Conservation (phyloP, 768 basidiomycete genomes). For the Exidia glandulosa region DNA sequence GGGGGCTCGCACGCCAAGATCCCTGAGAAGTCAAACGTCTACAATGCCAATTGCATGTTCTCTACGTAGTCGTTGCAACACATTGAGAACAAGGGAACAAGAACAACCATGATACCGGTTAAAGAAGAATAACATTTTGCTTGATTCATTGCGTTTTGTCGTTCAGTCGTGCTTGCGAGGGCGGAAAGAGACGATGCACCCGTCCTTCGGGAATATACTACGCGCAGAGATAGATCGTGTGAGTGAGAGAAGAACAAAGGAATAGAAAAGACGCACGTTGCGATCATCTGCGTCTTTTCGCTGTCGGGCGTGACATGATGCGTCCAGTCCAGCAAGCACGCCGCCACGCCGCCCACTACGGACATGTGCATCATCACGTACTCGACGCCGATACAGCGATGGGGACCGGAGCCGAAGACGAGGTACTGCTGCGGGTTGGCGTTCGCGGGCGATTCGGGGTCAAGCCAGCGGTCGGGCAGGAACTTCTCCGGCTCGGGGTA, state of each 20-base stretch:
- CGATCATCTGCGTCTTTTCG: slow-evolving; percentile 83
- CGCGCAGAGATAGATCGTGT: too few species aligned
- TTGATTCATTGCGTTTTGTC: not conserved
- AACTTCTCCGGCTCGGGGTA: slow-evolving; percentile 82
- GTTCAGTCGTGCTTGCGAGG: slow-evolving; percentile 33
- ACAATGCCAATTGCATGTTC: too few species aligned
- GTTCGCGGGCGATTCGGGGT: slow-evolving; percentile 66
- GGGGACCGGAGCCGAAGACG: slow-evolving; percentile 89
- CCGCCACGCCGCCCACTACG: slow-evolving; percentile 74
- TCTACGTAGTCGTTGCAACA: too few species aligned
- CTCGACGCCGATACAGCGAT: slow-evolving; percentile 85
- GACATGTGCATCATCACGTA: slow-evolving; percentile 90
- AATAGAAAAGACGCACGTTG: slow-evolving; percentile 37
- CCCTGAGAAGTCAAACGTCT: too few species aligned
- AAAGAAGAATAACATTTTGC: too few species aligned
- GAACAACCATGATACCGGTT: too few species aligned
- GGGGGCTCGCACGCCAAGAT: too few species aligned
- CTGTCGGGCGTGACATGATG: slow-evolving; percentile 74
- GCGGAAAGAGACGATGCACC: slow-evolving; percentile 67
- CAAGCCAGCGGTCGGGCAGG: slow-evolving; percentile 87
- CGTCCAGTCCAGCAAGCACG: slow-evolving; percentile 71
- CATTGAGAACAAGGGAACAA: too few species aligned
- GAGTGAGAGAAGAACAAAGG: not conserved
- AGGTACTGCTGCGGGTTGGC: slow-evolving; percentile 89
- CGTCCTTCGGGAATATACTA: slow-evolving; percentile 85